Evolutionary conservation across 208 protist species (phyloP), one percentile per base, ranked within the genome.

Genomic region (Spongospora subterranea): DNA sequence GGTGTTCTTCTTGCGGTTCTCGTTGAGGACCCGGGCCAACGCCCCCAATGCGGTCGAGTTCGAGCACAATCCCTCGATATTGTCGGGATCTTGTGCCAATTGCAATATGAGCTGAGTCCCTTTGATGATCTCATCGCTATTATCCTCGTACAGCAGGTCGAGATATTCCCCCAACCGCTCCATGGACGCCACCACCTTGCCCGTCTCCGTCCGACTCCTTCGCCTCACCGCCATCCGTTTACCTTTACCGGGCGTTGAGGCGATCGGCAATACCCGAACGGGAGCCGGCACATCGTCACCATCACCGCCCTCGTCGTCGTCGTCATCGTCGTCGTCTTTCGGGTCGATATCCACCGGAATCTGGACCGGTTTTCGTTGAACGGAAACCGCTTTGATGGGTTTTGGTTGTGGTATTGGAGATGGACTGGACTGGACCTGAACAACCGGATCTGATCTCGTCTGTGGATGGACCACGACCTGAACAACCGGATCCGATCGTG

Each of bases 1-100:
- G 20, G 54, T 65, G 54, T 65, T 65, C 54, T 65, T 65, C 54
- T 65, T 65, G 54, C 54, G 54, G 54, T 65, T 65, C 54, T 65
- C 54, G 54, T 65, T 65, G 20, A 65, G 54, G 20, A 65, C 54
- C 20, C 54, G 54, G 54, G 54, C 54, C 54, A 65, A 29, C 54
- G 54, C 54, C 54, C 54, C 54, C 20, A 65, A 32, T 29, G 54
- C 29, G 20, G 54, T 65, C 54, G 54, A 29, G 29, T 65, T 65
- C 54, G 20, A 17, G 20, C 20, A 17, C 20, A 65, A 32, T 29
- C 20, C 54, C 54, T 65, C 54, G 54, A 65, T 29, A 29, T 65
- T 65, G 54, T 65, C 54, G 20, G 20, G 17, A 17, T 65, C 20
- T 29, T 65, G 54, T 32, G 29, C 54, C 54, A 65, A 29, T 29